Base-by-base conservation (phyloP, 306 rosid genomes). In the Lathyrus oleraceus region DNA sequence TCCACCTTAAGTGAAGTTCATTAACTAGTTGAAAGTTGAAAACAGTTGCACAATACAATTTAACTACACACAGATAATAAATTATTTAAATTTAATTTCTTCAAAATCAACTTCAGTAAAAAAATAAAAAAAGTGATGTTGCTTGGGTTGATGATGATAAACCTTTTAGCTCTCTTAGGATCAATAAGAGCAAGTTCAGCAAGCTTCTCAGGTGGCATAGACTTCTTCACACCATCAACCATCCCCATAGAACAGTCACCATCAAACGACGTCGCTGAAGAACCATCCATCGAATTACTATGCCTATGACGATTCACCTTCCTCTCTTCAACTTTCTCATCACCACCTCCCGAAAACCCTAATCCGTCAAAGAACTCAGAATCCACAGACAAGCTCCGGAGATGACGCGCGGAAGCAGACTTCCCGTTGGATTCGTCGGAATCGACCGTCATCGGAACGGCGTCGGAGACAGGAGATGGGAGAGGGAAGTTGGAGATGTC, bases 81-180 rank as follows among this genome's bases (percentile, higher is more conserved):
- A 43, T 19, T 15, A 36, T 5, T 36, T 43, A 28, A 69, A 30
- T 3, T 23, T n/a, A 27, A 51, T 61, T 65, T 27, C 66, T 44
- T 2, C 52, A 21, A 42, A 59, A 49, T 23, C 0, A 11, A 57
- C 39, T 57, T 57, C 38, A 27, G 6, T 25, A 1, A 27, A 1
- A 4, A 51, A 8, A 25, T 19, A 19, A 51, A 45, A 15, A 43
- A 23, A 51, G 54, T 38, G 48, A 76, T 67, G 20, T 54, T 61
- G 45, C 35, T 69, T 48, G 25, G 15, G 20, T 25, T 63, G 27
- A 48, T 15, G 13, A 61, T 84, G 13, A 58, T 38, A 6, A 70
- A 88, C 99, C 99, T 88, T 57, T 86, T 88, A 28, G 99, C 99
- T 84, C 99, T 81, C 74, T 83, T 94, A 35, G 99, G 99, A 65